Evolutionary conservation across 2,329 filamentous ascomycete genomes (phyloP).

Genomic region (Tolypocladium inflatum): DNA sequence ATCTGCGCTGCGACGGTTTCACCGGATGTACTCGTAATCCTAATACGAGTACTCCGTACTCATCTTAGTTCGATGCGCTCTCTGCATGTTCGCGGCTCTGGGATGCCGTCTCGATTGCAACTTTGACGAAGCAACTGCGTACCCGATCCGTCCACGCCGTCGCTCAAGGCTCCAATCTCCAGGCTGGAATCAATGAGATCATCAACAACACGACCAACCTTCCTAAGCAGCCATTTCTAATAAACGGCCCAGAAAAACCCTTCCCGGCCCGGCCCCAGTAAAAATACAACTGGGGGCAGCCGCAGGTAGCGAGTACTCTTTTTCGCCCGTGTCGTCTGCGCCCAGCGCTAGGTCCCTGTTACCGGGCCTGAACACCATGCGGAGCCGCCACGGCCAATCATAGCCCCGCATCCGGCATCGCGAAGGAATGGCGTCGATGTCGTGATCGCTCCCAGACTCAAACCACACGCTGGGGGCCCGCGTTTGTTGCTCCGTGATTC

Average conservation of each 20-base stretch:
- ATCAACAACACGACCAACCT: neutral
- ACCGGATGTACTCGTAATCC: neutral
- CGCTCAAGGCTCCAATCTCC: neutral
- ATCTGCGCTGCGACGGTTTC: neutral
- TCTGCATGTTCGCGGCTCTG: neutral
- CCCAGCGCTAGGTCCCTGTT: neutral
- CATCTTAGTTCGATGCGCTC: neutral
- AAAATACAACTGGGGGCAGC: neutral
- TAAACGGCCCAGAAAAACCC: neutral
- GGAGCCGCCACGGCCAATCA: slow-evolving; percentile 25
- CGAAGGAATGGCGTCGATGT: slow-evolving; percentile 43
- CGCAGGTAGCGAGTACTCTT: neutral
- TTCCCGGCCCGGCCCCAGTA: neutral
- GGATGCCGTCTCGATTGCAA: neutral
- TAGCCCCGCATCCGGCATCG: slow-evolving; percentile 20
- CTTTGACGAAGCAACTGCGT: neutral
- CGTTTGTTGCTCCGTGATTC: slow-evolving; percentile 23
- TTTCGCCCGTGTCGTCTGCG: neutral
- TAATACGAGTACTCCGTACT: too few species aligned
- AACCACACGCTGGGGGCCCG: slow-evolving; percentile 15
- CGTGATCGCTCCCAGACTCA: slow-evolving; percentile 34
- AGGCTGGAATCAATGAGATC: neutral
- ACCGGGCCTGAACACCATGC: slow-evolving; percentile 6
- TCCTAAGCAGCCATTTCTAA: neutral
- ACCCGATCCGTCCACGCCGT: neutral